Evolutionary conservation across 495 filamentous ascomycete species (phyloP).

Genomic region (Viridothelium virens): DNA sequence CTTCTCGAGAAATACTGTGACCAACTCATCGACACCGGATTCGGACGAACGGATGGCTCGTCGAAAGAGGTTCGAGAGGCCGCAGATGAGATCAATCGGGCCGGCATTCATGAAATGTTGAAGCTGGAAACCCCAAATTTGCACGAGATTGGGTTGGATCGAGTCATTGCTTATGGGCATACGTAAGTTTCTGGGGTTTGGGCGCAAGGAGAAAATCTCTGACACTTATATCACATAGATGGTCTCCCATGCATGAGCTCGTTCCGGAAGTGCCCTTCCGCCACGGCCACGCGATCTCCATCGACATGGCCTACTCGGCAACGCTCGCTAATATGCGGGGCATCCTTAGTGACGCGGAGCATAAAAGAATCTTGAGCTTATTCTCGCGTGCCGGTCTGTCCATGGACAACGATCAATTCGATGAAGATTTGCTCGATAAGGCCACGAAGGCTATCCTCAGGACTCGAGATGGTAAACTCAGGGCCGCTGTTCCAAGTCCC

Average conservation of each 20-base stretch:
- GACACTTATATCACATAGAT: slow-evolving; percentile 33
- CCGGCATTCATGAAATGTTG: slow-evolving; percentile 55
- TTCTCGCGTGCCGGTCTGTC: slow-evolving; percentile 56
- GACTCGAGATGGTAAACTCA: slow-evolving; percentile 53
- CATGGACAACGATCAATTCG: slow-evolving; percentile 55
- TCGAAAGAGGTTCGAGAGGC: slow-evolving; percentile 42
- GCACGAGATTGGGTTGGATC: slow-evolving; percentile 54
- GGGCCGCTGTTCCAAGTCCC: slow-evolving; percentile 51
- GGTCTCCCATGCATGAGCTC: slow-evolving; percentile 57
- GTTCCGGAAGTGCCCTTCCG: slow-evolving; percentile 52
- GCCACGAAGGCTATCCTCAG: slow-evolving; percentile 55
- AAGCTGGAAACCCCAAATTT: slow-evolving; percentile 57
- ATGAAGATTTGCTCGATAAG: slow-evolving; percentile 50
- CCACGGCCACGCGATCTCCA: slow-evolving; percentile 58
- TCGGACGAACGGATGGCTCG: slow-evolving; percentile 48
- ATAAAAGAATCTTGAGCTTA: slow-evolving; percentile 47
- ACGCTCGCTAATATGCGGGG: slow-evolving; percentile 49
- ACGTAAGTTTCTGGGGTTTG: slow-evolving; percentile 38
- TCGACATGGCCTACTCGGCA: slow-evolving; percentile 61
- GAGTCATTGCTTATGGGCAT: slow-evolving; percentile 61
- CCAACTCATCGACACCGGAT: slow-evolving; percentile 47
- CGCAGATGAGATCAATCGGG: slow-evolving; percentile 52
- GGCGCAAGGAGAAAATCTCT: not conserved
- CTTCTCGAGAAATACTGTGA: slow-evolving; percentile 55
- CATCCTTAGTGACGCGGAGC: slow-evolving; percentile 45